Base-by-base conservation (phyloP, 495 filamentous ascomycete genomes). In the Neurospora sp. region DNA sequence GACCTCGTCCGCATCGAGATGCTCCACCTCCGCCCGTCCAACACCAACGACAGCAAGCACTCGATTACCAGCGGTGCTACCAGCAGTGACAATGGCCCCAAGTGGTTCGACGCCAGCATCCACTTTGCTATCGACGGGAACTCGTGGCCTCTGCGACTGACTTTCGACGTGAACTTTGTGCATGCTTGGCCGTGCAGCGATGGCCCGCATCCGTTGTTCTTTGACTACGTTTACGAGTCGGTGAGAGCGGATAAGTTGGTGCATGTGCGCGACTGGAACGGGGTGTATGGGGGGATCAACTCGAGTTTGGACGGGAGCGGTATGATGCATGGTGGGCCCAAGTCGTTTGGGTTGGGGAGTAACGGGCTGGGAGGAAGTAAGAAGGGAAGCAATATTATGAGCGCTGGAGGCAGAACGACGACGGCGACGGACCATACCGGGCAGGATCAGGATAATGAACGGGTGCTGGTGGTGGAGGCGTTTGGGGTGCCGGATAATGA, bases 401-500 rank as follows among this genome's bases (percentile, higher is more conserved):
- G 31, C 23, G 62, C 41, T 7, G 40, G 39, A 1, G 71, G 35
- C 8, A 3, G 42, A 35, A 20, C 9, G 16, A 10, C 69, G 69
- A 37, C 18, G 8, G 42, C 39, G 27, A 35, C n/a, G 10, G 75
- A 39, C 2, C 20, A 23, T 23, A 46, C 69, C 3, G 48, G 35
- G 2, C 35, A 70, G 72, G 40, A 78, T 78, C 23, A 79, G 70
- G 84, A 87, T 69, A 80, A 87, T 11, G 89, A 91, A 74, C 84
- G 84, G 75, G 90, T 93, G 12, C 82, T 93, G 44, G 90, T 90
- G 41, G 84, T 93, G 20, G 88, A 92, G 80, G 90, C 90, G 38
- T 89, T 90, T 75, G 91, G 91, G 11, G 90, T 89, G 38, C 80
- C 79, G 69, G 91, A 93, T 78, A 92, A 92, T 73, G 91, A 92